Evolutionary conservation across 345 rosid genomes (phyloP).

Genomic region (Eucalyptus coolabah): DNA sequence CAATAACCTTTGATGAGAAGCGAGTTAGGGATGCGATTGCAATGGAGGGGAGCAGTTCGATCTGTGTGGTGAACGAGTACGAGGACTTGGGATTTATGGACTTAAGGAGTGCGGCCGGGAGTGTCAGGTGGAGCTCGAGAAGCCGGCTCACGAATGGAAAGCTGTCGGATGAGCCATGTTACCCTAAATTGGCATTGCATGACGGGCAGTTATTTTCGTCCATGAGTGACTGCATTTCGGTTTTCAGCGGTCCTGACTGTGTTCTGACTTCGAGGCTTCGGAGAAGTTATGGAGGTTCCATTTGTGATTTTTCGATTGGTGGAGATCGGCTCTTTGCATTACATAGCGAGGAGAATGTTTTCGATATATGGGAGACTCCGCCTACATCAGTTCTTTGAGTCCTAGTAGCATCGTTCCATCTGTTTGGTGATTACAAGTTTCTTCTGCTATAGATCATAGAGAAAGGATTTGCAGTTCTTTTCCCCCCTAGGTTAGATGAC

Average conservation of each 20-base stretch:
- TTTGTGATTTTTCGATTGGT: constrained; percentile 84
- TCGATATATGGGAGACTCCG: constrained; percentile 88
- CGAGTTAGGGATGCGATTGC: constrained; percentile 92
- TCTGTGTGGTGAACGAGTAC: constrained; percentile 89
- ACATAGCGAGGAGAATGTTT: constrained; percentile 88
- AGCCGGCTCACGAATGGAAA: constrained; percentile 79
- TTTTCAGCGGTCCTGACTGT: constrained; percentile 84
- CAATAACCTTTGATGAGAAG: constrained; percentile 52
- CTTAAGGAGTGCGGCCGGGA: constrained; percentile 49
- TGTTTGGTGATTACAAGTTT: background rate
- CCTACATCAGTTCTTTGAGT: constrained; percentile 50
- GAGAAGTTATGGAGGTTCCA: constrained; percentile 68
- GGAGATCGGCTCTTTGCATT: constrained; percentile 90
- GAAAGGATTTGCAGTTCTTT: background rate
- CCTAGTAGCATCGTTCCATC: background rate
- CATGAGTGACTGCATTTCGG: constrained; percentile 85
- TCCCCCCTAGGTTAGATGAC: background rate
- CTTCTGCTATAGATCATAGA: background rate
- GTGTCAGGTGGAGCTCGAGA: constrained; percentile 93
- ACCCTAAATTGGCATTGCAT: constrained; percentile 77
- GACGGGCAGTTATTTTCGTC: constrained; percentile 88
- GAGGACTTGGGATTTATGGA: constrained; percentile 96
- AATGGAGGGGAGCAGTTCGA: constrained; percentile 71
- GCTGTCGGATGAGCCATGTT: constrained; percentile 87
- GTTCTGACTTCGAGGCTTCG: constrained; percentile 75